A percentile compares a stretch with the other conserved stretches of the same genome.
Conservation (phyloP, 139 green algal species). For the Microglena sp. region DNA sequence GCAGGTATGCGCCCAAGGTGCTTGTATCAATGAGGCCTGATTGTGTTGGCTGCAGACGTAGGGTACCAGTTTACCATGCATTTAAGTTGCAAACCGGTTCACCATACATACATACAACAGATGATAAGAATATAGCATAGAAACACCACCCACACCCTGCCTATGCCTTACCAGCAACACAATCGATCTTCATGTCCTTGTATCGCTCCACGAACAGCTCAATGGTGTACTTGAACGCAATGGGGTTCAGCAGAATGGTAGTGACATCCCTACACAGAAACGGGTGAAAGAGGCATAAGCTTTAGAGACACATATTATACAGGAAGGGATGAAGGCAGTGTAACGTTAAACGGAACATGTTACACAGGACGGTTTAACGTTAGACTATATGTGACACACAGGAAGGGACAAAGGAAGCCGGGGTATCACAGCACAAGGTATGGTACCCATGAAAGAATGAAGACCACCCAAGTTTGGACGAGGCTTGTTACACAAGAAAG, state of each 20-base stretch:
- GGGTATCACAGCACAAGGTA: neutral
- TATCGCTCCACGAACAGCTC: conserved; percentile 76
- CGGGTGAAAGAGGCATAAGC: neutral
- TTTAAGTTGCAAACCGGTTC: too few species aligned
- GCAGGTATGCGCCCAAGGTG: too few species aligned
- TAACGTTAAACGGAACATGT: neutral
- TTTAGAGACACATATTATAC: neutral
- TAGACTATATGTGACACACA: neutral
- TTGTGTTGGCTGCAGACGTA: too few species aligned
- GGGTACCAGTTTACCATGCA: too few species aligned
- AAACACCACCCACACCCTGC: neutral
- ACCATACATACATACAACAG: too few species aligned
- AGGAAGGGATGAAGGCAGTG: neutral
- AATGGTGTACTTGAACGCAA: conserved; percentile 73
- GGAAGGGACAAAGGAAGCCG: neutral
- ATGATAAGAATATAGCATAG: neutral
- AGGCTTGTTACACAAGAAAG: too few species aligned
- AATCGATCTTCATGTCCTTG: conserved; percentile 64
- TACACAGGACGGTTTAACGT: neutral
- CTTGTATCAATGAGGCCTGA: too few species aligned
- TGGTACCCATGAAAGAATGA: too few species aligned
- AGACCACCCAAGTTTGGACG: too few species aligned
- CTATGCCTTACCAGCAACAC: conserved; percentile 63
- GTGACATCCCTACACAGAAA: conserved; percentile 84
- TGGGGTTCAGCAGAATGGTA: conserved; percentile 80